These are phyloP conservation scores for Globisporangium recalcitrans DNA, from an alignment of 352 stramenopile species.

Conservation along the genomic window DNA sequence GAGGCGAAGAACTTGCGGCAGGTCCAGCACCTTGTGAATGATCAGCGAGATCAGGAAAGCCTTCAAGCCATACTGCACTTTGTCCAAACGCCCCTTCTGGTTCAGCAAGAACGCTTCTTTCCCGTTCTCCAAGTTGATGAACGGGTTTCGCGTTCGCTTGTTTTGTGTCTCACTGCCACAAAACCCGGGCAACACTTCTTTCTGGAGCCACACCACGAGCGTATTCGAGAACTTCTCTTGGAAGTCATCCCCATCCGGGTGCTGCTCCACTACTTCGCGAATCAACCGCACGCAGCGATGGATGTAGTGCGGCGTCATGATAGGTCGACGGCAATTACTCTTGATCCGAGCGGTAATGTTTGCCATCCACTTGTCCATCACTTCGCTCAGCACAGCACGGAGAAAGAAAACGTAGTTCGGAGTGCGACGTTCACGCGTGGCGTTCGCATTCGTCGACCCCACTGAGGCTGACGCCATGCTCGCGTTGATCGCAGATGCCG, in stretches of 20 bases:
- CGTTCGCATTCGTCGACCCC: conserved; percentile 67
- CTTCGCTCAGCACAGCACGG: conserved; percentile 71
- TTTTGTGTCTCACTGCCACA: conserved; percentile 62
- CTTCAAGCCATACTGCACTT: conserved; percentile 83
- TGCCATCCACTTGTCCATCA: conserved; percentile 89
- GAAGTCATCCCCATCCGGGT: conserved; percentile 81
- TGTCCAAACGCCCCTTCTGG: conserved; percentile 78
- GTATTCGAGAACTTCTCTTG: conserved; percentile 84
- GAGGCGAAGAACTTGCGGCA: conserved; percentile 78
- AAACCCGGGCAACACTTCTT: conserved; percentile 81
- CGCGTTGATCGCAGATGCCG: conserved; percentile 70
- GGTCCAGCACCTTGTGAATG: conserved; percentile 82
- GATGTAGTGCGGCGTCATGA: conserved; percentile 80
- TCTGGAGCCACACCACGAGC: conserved; percentile 80
- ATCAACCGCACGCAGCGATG: conserved; percentile 82
- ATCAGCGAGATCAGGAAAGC: conserved; percentile 77
- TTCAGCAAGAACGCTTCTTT: conserved; percentile 82
- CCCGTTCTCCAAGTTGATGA: conserved; percentile 73
- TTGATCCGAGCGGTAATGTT: conserved; percentile 60
- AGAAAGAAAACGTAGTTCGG: conserved; percentile 88
- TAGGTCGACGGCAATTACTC: conserved; percentile 65
- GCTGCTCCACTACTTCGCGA: conserved; percentile 77
- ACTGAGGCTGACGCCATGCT: conserved; percentile 70
- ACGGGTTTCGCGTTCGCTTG: conserved; percentile 76
- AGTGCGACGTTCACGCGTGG: conserved; percentile 65